Evolutionary conservation across 768 basidiomycete species (phyloP).

Genomic region (Rhodosporidiobolus odoratus): DNA sequence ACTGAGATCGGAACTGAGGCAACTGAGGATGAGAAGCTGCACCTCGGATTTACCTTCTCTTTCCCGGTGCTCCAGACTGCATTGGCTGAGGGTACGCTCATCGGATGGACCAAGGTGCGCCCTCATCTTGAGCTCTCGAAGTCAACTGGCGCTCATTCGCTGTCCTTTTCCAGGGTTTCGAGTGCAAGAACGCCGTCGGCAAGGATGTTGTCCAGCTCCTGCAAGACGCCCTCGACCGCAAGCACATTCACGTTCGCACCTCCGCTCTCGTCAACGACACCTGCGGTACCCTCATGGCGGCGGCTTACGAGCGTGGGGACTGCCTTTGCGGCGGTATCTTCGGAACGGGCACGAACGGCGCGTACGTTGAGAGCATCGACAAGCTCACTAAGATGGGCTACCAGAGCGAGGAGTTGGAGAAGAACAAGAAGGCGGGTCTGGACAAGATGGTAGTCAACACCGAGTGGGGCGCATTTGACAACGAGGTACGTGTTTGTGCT

Average conservation of each 20-base stretch:
- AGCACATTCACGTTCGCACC: conserved; percentile 85
- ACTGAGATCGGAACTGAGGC: conserved; percentile 56
- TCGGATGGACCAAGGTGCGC: conserved; percentile 55
- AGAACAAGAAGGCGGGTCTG: conserved; percentile 44
- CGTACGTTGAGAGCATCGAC: conserved; percentile 81
- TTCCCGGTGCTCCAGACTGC: conserved; percentile 91
- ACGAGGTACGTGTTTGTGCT: conserved; percentile 57
- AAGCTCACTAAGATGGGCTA: conserved; percentile 74
- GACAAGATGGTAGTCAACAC: conserved; percentile 87
- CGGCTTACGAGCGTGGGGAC: conserved; percentile 87
- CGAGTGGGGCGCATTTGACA: conserved; percentile 98
- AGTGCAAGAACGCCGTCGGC: conserved; percentile 83
- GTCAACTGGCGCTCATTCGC: no score
- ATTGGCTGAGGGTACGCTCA: conserved; percentile 76
- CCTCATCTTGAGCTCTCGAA: no score
- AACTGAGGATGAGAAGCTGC: conserved; percentile 46
- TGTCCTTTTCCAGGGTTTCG: conserved; percentile 65
- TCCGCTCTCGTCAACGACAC: conserved; percentile 94
- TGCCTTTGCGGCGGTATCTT: conserved; percentile 84
- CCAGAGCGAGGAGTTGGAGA: conserved; percentile 51
- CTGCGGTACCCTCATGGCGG: conserved; percentile 86
- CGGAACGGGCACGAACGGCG: conserved; percentile 97
- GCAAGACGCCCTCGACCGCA: conserved; percentile 85
- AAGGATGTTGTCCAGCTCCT: conserved; percentile 82
- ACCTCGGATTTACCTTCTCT: conserved; percentile 82